Evolutionary conservation across 2,329 filamentous ascomycete species (phyloP), one percentile per base, ranked within the genome.

Genomic region (Cladophialophora bantiana): DNA sequence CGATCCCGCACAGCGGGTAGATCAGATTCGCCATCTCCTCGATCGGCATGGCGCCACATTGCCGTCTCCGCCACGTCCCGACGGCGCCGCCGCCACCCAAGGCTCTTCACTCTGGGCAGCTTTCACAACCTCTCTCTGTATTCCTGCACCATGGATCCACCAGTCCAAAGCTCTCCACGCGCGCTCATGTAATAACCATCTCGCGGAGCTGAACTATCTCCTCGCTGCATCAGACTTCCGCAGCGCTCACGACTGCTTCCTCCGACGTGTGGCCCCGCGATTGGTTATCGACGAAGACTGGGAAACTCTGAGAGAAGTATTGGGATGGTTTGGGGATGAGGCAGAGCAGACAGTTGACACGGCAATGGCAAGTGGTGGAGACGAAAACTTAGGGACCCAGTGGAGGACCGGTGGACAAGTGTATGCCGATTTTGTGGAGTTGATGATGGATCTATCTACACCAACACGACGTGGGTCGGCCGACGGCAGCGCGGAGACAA

Each of bases 381-480:
- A 34, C 7, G 31, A 42, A 10, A 36, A 18, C 26, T 45, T 34
- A 84, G 87, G 36, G 80, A 84, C 42, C 80, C 82, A 20, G 88
- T 96, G 36, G 79, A 85, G 10, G 89, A 90, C 61, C 97, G 95
- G 95, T 82, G 94, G 93, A 34, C 94, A 93, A 4, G 88, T 98
- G 31, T 98, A 97, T 76, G 83, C 84, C 36, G 86, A 88, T 73
- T 89, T 85, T 75, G 79, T 88, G 35, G 80, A 81, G 57, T 76
- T 89, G 42, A 78, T 84, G 20, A 79, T 52, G 65, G 76, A 42
- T 75, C 62, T 73, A 80, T n/a, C 73, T 79, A 55, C 73, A 73
- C 32, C 76, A 74, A 10, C 73, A 81, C 26, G 72, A 70, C 36
- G 75, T 74, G 60, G 69, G 66, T 69, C 62, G 58, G 73, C 42